Evolutionary conservation across 177 flowering plant genomes (phyloP).

Genomic region (Telopea speciosissima): DNA sequence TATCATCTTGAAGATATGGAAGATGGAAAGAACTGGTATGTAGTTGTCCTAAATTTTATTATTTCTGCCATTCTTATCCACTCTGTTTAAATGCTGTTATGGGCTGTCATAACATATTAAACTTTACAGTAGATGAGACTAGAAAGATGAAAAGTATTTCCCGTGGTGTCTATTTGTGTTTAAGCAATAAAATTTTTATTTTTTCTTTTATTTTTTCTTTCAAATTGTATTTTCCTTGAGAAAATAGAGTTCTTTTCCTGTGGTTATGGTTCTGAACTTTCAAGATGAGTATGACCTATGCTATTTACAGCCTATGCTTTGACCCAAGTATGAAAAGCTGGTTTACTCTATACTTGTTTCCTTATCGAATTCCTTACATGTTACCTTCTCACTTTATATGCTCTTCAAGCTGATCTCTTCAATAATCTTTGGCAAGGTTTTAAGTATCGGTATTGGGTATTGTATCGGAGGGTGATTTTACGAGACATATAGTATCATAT

Average conservation of each 20-base stretch:
- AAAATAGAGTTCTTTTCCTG: not conserved
- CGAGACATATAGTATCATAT: too few species aligned
- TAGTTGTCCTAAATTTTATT: not conserved
- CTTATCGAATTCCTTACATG: not conserved
- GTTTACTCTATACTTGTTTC: not conserved
- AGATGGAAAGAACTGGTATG: constrained; percentile 48
- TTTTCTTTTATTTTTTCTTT: not conserved
- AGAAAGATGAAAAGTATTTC: not conserved
- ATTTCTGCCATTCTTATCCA: not conserved
- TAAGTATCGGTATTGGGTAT: too few species aligned
- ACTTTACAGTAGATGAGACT: not conserved
- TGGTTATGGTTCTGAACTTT: not conserved
- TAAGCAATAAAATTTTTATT: not conserved
- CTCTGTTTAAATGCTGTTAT: not conserved
- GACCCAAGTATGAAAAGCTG: not conserved
- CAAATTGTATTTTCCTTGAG: not conserved
- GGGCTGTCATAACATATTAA: not conserved
- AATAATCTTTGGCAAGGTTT: not conserved
- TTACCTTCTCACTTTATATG: not conserved
- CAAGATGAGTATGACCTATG: not conserved
- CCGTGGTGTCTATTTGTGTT: not conserved
- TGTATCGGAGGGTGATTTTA: too few species aligned
- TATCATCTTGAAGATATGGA: constrained; percentile 42
- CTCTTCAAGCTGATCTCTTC: not conserved
- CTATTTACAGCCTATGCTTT: not conserved